Evolutionary conservation across 768 basidiomycete species (phyloP), one percentile per base, ranked within the genome.

Genomic region (Psilocybe subaeruginosa): DNA sequence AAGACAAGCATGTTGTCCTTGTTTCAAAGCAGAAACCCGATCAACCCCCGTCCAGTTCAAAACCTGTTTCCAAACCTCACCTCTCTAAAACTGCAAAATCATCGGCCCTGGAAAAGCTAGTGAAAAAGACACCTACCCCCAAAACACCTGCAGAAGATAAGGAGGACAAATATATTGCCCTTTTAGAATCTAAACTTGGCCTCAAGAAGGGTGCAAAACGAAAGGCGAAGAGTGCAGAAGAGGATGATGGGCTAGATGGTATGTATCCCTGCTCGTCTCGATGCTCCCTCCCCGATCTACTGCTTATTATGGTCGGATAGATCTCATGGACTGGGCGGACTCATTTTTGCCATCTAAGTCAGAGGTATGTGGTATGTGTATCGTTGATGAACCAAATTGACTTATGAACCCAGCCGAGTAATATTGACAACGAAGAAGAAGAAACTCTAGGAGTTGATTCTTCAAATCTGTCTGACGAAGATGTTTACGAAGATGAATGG

Each of bases 191-290:
- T 0, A 90, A 88, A 72, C 82, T 97, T 16, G 88, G 91, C 3
- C 79, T 88, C 66, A 54, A 72, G 37, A 76, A 81, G 59, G 70
- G 76, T 48, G 73, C 77, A 57, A 74, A 76, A 57, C 73, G 78
- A 59, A 76, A 78, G 55, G 80, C 82, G 63, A 75, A 76, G 51
- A 81, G 82, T 62, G 77, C 74, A 0, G 70, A 80, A 35, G 89
- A 87, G 41, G 86, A 85, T 1, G 96, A 98, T 73, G 95, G 94
- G 3, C 76, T 97, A 14, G 92, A 90, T 67, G 96, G 96, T 94
- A 69, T 29, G 81, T 73, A 2, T 4, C 14, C 11, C 37, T 17
- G 17, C 12, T 23, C 43, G 12, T 58, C 30, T 57, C 48, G 9
- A 23, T 46, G 3, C 27, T 16, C 9, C 2, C 12, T 4, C 9